Percentiles rank a stretch among this genome's conserved stretches.
These are phyloP conservation scores for Aquilaria agallochum DNA, from an alignment of 441 rosid species.

Conservation along the genomic window DNA sequence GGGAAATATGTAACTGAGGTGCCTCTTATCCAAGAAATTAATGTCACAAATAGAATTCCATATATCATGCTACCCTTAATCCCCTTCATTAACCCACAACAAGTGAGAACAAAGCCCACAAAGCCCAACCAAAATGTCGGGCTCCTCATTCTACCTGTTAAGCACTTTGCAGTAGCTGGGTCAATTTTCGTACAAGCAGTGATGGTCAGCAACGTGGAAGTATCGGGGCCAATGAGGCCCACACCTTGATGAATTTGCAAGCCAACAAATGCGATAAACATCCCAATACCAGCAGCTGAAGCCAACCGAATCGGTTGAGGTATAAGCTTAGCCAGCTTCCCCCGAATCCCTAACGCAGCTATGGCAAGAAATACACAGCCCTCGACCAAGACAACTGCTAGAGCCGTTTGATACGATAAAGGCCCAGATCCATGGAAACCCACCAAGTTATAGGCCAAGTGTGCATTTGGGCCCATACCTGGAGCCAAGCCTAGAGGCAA, in stretches of 20 bases:
- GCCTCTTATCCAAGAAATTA: slow-evolving; percentile 74
- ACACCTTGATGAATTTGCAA: slow-evolving; percentile 70
- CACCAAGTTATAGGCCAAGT: slow-evolving; percentile 70
- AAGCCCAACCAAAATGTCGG: slow-evolving; percentile 81
- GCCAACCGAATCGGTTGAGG: slow-evolving; percentile 60
- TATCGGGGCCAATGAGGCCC: slow-evolving; percentile 82
- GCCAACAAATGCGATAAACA: slow-evolving; percentile 84
- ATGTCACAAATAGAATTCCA: slow-evolving; percentile 65
- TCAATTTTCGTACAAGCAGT: slow-evolving; percentile 51
- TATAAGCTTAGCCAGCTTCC: slow-evolving; percentile 59
- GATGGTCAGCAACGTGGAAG: slow-evolving; percentile 58
- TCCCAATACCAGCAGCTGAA: slow-evolving; percentile 69
- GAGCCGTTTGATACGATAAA: slow-evolving; percentile 59
- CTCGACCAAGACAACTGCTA: slow-evolving; percentile 63
- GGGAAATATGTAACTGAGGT: slow-evolving; percentile 74
- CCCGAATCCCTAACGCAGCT: slow-evolving; percentile 60
- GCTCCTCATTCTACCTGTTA: slow-evolving; percentile 59
- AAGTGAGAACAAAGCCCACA: slow-evolving; percentile 58
- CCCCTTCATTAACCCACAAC: slow-evolving; percentile 62
- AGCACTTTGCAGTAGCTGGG: slow-evolving; percentile 59
- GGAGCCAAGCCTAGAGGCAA: slow-evolving; percentile 84
- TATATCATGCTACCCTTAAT: slow-evolving; percentile 82
- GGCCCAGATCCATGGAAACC: slow-evolving; percentile 85
- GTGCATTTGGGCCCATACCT: slow-evolving; percentile 84
- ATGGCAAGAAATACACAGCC: slow-evolving; percentile 59